Conservation (phyloP, 192 early-diverging fungal genomes). For the Anaeromyces robustus region DNA sequence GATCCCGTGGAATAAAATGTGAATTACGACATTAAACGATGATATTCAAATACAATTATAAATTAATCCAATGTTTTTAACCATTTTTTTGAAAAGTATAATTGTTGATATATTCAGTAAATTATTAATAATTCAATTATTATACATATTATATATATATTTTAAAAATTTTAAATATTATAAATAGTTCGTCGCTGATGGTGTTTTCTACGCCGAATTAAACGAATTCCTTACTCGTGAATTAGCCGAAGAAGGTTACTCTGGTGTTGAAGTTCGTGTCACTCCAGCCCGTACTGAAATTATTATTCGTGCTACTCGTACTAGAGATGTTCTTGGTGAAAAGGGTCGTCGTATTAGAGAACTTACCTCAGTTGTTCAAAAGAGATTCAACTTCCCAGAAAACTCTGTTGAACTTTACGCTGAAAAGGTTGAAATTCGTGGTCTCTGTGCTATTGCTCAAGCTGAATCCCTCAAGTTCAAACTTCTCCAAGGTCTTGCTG, state of each 20-base stretch:
- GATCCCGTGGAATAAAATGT: too few species aligned
- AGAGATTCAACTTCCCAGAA: slow-evolving; percentile 98
- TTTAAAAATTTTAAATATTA: too few species aligned
- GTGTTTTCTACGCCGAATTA: slow-evolving; percentile 99
- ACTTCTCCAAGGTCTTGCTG: slow-evolving; percentile 89
- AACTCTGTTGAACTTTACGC: slow-evolving; percentile 97
- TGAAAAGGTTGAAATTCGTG: slow-evolving; percentile 91
- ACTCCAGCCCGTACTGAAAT: slow-evolving; percentile 98
- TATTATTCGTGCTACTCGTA: slow-evolving; percentile 97
- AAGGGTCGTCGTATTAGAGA: slow-evolving; percentile 98
- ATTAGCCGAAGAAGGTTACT: slow-evolving; percentile 94
- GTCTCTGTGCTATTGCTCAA: slow-evolving; percentile 96
- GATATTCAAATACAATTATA: too few species aligned
- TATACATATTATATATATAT: too few species aligned
- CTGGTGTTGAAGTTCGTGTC: slow-evolving; percentile 98
- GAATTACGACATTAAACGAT: too few species aligned
- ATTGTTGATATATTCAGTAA: too few species aligned
- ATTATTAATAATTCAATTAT: too few species aligned
- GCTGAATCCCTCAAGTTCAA: slow-evolving; percentile 97
- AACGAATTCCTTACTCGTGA: slow-evolving; percentile 98
- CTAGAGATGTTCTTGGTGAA: slow-evolving; percentile 94
- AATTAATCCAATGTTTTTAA: too few species aligned
- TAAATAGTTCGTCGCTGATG: slow-evolving; percentile 90
- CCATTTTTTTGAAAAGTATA: too few species aligned
- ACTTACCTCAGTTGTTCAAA: slow-evolving; percentile 94